Evolutionary conservation across 345 rosid genomes (phyloP), one percentile per base, ranked within the genome.

Genomic region (Brassica rapa): DNA sequence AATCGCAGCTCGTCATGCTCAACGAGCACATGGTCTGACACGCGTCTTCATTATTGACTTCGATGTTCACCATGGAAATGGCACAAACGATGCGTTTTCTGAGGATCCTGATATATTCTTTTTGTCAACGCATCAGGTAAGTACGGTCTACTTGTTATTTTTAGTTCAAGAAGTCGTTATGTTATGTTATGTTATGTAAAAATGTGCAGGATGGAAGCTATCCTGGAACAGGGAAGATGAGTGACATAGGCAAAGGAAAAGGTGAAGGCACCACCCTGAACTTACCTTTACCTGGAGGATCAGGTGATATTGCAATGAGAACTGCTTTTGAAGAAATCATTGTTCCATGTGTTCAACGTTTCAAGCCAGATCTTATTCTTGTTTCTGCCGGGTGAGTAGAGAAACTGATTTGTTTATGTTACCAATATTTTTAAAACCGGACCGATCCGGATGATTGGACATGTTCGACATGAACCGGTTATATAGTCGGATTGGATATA

Each of bases 11-110:
- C 97, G 95, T 65, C 85, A 94, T 83, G 97, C 92, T 19, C 97
- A 94, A 75, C 88, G 77, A 3, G 80, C 78, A 39, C 92, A 91
- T 81, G 86, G 93, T 70, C 81, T 92, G 68, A 88, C 85, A 78
- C 89, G 93, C 0, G 85, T 91, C 41, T 88, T 92, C 70, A 88
- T 94, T 72, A 88, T 92, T 79, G 97, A 94, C 88, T 94, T 94
- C 33, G 95, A 94, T 84, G 97, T 94, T 85, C 98, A 92, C 84
- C 97, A 94, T 62, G 97, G 98, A 71, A 94, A 94, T 84, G 97
- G 98, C 21, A 92, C 95, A 29, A 90, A 88, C 72, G 97, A 92
- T 83, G 92, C 91, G 4, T 94, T 94, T 86, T 82, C 86, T 14
- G 87, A 94, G 43, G 97, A 94, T 75, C 97, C 98, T 41, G 95